Conservation (phyloP, 1,284 basidiomycete species). For the Kalmanozyma brasiliensis region DNA sequence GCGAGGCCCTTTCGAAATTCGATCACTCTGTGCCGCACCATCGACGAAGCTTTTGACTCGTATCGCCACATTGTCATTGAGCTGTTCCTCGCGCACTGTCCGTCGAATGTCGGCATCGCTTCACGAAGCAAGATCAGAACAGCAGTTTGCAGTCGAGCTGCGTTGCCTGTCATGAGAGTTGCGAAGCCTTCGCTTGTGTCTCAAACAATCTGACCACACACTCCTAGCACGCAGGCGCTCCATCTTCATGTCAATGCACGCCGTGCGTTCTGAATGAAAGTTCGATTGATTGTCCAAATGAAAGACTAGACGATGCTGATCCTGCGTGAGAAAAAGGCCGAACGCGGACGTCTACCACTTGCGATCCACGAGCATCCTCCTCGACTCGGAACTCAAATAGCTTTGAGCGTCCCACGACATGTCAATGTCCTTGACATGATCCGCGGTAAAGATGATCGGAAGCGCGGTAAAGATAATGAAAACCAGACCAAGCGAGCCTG, state of each 20-base stretch:
- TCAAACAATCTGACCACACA: too few relatives aligned
- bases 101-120: too few relatives aligned
- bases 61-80: too few relatives aligned
- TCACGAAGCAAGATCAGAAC: too few relatives aligned
- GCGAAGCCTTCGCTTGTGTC: too few relatives aligned
- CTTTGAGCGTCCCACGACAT: conserved; percentile 40
- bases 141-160: too few relatives aligned
- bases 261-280: too few relatives aligned
- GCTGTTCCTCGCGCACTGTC: too few relatives aligned
- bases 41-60: neutral
- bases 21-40: conserved; percentile 28
- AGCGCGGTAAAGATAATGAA: conserved; percentile 53
- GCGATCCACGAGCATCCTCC: conserved; percentile 47
- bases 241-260: too few relatives aligned
- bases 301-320: neutral
- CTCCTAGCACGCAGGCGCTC: too few relatives aligned
- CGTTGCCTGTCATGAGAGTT: too few relatives aligned
- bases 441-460: conserved; percentile 58
- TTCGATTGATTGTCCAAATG: conserved; percentile 2
- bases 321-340: too few relatives aligned
- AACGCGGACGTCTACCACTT: conserved; percentile 29
- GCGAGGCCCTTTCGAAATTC: conserved; percentile 10
- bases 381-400: conserved; percentile 45
- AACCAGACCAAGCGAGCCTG: conserved; percentile 45
- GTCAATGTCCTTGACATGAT: conserved; percentile 41